Evolutionary conservation across 2,329 filamentous ascomycete genomes (phyloP).

Genomic region (Fusarium veterinarium): DNA sequence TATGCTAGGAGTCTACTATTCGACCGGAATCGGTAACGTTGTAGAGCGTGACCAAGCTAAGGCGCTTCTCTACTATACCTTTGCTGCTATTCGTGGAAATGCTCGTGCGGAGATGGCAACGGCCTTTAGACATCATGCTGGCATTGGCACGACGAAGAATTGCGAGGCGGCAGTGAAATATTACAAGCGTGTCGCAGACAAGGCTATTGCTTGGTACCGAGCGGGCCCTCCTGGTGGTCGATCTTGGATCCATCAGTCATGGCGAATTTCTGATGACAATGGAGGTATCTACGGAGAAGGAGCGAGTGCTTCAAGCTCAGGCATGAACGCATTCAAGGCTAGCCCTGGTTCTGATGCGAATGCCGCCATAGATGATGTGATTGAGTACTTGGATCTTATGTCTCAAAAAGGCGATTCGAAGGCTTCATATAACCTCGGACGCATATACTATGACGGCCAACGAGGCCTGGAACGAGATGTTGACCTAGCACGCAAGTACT

Average conservation of each 20-base stretch:
- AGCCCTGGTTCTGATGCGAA: conserved; percentile 82
- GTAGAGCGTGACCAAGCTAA: conserved; percentile 90
- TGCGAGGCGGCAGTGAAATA: conserved; percentile 88
- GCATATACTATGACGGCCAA: conserved; percentile 89
- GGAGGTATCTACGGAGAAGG: conserved; percentile 97
- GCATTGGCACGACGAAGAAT: conserved; percentile 85
- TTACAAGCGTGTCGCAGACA: conserved; percentile 94
- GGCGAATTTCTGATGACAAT: conserved; percentile 87
- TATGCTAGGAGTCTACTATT: conserved; percentile 96
- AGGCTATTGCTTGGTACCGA: conserved; percentile 87
- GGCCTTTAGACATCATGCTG: conserved; percentile 85
- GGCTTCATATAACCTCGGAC: conserved; percentile 85
- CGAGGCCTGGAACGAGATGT: conserved; percentile 79
- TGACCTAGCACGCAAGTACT: conserved; percentile 80
- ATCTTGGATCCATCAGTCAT: conserved; percentile 79
- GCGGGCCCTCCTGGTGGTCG: conserved; percentile 92
- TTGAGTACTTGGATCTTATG: conserved; percentile 93
- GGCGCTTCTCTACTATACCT: conserved; percentile 92
- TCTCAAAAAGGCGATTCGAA: conserved; percentile 90
- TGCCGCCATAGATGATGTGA: conserved; percentile 89
- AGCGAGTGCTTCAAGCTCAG: conserved; percentile 89
- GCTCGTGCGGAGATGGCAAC: conserved; percentile 93
- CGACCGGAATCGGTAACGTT: conserved; percentile 85
- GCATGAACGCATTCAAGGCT: conserved; percentile 80
- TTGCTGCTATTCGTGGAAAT: conserved; percentile 86